Conservation (phyloP, 2,329 filamentous ascomycete species). For the Fusarium circinatum region DNA sequence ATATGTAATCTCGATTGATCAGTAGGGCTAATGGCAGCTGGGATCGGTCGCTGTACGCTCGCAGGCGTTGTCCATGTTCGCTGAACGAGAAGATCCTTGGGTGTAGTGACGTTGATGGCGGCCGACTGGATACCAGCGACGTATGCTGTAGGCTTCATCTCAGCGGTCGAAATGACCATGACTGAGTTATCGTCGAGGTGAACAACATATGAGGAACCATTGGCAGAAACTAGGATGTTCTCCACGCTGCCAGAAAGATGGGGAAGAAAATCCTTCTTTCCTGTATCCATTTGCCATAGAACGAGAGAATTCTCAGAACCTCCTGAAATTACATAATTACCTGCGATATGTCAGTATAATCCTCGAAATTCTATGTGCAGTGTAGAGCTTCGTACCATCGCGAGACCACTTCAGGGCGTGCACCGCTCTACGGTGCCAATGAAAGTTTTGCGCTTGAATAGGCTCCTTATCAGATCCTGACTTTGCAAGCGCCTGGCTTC, state of each 20-base stretch:
- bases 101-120: slow-evolving; percentile 60
- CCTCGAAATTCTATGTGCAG: not conserved
- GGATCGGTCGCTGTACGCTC: slow-evolving; percentile 61
- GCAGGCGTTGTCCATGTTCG: slow-evolving; percentile 60
- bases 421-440: slow-evolving; percentile 92
- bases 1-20: slow-evolving; percentile 73
- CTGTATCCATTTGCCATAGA: slow-evolving; percentile 92
- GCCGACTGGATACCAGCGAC: slow-evolving; percentile 82
- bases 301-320: slow-evolving; percentile 90
- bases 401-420: slow-evolving; percentile 89
- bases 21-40: slow-evolving; percentile 70
- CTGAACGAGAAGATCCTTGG: slow-evolving; percentile 63
- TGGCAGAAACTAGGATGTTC: slow-evolving; percentile 82
- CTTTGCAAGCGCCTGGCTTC: slow-evolving; percentile 59
- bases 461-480: slow-evolving; percentile 57
- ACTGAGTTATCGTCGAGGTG: slow-evolving; percentile 92
- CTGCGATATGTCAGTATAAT: slow-evolving; percentile 58
- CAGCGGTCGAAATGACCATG: slow-evolving; percentile 89
- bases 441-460: slow-evolving; percentile 72
- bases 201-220: slow-evolving; percentile 83
- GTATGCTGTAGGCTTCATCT: slow-evolving; percentile 85
- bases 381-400: slow-evolving; percentile 71
- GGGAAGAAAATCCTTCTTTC: slow-evolving; percentile 84
- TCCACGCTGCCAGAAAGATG: slow-evolving; percentile 88
- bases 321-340: slow-evolving; percentile 93